Base-by-base conservation (phyloP, 2,329 filamentous ascomycete species). In the Pseudopyrenochaeta lycopersici region DNA sequence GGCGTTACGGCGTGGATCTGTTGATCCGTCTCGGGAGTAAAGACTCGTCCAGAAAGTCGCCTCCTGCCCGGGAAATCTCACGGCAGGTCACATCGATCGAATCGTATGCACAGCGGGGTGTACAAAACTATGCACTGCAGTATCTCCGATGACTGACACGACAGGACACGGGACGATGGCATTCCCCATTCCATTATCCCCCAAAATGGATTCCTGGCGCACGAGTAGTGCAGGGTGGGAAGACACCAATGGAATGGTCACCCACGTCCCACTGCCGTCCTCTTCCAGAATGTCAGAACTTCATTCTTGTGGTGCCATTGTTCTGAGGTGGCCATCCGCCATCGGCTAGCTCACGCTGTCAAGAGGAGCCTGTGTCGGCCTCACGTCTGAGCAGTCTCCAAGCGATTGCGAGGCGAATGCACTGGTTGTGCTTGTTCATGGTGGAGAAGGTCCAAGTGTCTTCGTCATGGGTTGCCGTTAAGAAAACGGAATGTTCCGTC, bases 91-190 rank as follows among this genome's bases (percentile, higher is more conserved):
- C 48, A 35, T 30, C 52, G 45, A 52, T 49, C 45, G 20, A 49
- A 40, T 50, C 49, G 49, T 39, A 48, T 43, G 36, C 54, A 52
- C 49, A 36, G 38, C 56, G 44, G 55, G 52, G 49, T 39, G 52
- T 49, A 58, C 49, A 52, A 45, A 32, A 45, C 51, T 50, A 54
- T 58, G 55, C 46, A 50, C 36, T 48, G 55, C 57, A 53, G 33
- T 42, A 58, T 58, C 55, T 54, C 56, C 52, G 46, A 40, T 46
- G 43, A 47, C 53, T 56, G 50, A 46, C 49, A 41, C 49, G 52
- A 55, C 52, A 58, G 53, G 15, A 43, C 46, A 50, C 23, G n/a
- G 50, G 21, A 39, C 42, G 40, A 45, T 31, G 30, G 45, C 32
- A 41, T 30, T 40, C 21, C 17, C 42, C 43, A 42, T 40, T 47